Evolutionary conservation across 768 basidiomycete genomes (phyloP).

Genomic region (Tylopilus sp.): DNA sequence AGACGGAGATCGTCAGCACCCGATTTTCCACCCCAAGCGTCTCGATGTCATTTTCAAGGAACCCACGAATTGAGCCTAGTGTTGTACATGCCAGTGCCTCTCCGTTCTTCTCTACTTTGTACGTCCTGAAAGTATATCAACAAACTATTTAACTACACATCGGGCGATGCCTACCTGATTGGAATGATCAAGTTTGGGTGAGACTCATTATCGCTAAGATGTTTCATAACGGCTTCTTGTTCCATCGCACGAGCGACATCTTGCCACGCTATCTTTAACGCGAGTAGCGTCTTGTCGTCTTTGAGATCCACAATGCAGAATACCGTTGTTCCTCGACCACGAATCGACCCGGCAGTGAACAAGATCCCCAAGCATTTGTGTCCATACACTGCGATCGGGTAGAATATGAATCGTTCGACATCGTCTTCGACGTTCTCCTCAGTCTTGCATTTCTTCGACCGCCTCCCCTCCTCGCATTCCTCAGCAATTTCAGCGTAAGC

Average conservation of each 20-base stretch:
- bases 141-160: not conserved
- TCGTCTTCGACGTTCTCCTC: not conserved
- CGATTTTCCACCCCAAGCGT: not conserved
- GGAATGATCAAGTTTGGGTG: not conserved
- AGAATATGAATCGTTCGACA: not conserved
- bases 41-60: not conserved
- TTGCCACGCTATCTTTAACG: constrained; percentile 1
- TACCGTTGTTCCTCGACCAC: constrained; percentile 9
- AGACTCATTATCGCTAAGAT: not conserved
- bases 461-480: not conserved
- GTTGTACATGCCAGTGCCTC: not conserved
- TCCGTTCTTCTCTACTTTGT: not conserved
- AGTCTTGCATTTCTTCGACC: not conserved
- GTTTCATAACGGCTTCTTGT: not conserved
- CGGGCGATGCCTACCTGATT: not conserved
- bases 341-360: constrained; percentile 9
- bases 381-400: constrained; percentile 3
- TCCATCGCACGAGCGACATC: not conserved
- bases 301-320: not conserved
- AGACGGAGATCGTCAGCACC: not conserved
- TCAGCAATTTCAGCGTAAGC: not conserved
- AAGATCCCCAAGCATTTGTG: constrained; percentile 1
- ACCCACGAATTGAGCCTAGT: constrained; percentile 4
- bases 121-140: not conserved
- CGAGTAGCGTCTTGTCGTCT: not conserved